Evolutionary conservation across 2,329 filamentous ascomycete species (phyloP).

Genomic region (Aspergillus hiratsukae): DNA sequence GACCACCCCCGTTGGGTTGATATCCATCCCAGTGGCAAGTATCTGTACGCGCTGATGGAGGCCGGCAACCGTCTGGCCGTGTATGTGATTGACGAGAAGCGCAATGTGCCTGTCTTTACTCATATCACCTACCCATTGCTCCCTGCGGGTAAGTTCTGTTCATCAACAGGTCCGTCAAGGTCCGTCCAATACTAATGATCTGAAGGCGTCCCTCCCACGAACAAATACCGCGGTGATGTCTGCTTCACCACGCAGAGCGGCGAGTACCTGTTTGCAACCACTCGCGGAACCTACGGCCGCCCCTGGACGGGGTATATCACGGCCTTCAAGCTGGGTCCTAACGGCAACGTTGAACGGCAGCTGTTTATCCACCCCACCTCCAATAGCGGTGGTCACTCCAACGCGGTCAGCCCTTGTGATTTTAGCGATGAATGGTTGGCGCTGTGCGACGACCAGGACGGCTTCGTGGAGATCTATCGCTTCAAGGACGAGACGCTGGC

Average conservation of each 20-base stretch:
- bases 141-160: conserved; percentile 38
- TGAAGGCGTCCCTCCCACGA: conserved; percentile 41
- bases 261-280: conserved; percentile 75
- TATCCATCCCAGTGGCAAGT: conserved; percentile 71
- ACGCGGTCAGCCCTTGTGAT: conserved; percentile 77
- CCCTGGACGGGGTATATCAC: conserved; percentile 73
- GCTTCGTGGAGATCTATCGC: conserved; percentile 81
- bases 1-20: conserved; percentile 89
- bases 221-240: conserved; percentile 79
- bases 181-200: conserved; percentile 2
- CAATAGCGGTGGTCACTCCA: conserved; percentile 82
- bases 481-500: conserved; percentile 79
- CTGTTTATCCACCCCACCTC: conserved; percentile 79
- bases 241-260: conserved; percentile 66
- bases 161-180: too few relatives aligned
- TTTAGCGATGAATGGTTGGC: conserved; percentile 89
- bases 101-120: conserved; percentile 73
- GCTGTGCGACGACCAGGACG: conserved; percentile 81
- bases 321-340: conserved; percentile 66
- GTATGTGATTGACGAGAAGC: conserved; percentile 71
- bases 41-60: conserved; percentile 85
- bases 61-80: conserved; percentile 79
- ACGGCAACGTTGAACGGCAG: conserved; percentile 70
- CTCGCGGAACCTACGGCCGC: conserved; percentile 70
- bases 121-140: conserved; percentile 72